These are phyloP conservation scores for Rhynchospora breviuscula DNA, from an alignment of 176 grass and related monocot genomes.

Conservation along the genomic window DNA sequence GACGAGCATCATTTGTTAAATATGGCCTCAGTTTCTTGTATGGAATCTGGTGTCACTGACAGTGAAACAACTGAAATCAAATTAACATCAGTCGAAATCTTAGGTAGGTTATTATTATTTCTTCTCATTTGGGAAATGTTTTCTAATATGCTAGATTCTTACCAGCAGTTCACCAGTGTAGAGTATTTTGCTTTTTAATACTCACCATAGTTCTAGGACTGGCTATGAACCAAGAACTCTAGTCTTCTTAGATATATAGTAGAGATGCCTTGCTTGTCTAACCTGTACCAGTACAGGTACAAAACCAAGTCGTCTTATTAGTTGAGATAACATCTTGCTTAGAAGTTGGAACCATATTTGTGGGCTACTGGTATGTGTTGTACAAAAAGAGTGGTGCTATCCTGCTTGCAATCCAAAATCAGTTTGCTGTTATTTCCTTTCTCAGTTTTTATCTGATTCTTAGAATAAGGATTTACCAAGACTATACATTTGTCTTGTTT, in stretches of 20 bases:
- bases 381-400: neutral
- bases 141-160: neutral
- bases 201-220: neutral
- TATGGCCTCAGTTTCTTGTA: conserved; percentile 41
- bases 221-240: neutral
- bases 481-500: conserved; percentile 7
- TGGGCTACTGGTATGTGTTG: neutral
- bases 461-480: conserved; percentile 8
- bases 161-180: neutral
- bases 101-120: conserved; percentile 45
- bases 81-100: conserved; percentile 36
- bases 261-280: neutral
- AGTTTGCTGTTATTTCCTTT: neutral
- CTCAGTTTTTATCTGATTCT: conserved; percentile 11
- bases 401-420: neutral
- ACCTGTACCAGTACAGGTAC: neutral
- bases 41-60: conserved; percentile 29
- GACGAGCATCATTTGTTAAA: conserved; percentile 72
- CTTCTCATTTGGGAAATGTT: neutral
- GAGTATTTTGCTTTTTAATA: neutral
- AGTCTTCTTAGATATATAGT: neutral
- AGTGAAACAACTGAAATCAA: conserved; percentile 25
- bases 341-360: neutral
- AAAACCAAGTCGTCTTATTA: neutral
- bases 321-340: neutral